These are phyloP conservation scores for Didymosphaeria variabile DNA, from an alignment of 2,329 filamentous ascomycete species.

Conservation along the genomic window DNA sequence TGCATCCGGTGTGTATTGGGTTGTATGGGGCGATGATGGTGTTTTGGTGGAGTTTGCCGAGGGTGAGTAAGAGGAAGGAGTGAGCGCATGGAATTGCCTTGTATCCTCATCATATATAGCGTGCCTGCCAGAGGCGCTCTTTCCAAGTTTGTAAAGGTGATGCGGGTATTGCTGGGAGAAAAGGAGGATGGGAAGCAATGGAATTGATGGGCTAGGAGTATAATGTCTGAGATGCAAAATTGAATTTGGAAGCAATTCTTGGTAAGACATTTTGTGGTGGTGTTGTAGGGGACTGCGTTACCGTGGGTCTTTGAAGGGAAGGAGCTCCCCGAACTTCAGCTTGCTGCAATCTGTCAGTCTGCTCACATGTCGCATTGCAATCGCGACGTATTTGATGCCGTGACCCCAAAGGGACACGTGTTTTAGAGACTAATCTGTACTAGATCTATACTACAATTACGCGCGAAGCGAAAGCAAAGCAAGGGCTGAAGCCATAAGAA, in stretches of 20 bases:
- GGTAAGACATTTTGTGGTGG: background rate
- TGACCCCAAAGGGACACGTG: background rate
- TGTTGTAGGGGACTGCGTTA: background rate
- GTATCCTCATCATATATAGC: too few species aligned
- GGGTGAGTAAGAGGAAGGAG: conserved; percentile 66
- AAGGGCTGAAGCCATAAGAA: background rate
- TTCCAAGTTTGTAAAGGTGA: background rate
- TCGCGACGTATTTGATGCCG: too few species aligned
- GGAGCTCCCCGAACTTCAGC: background rate
- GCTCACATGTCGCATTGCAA: too few species aligned
- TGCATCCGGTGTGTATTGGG: conserved; percentile 72
- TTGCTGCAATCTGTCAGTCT: too few species aligned
- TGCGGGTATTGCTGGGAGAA: background rate
- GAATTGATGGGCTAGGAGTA: background rate
- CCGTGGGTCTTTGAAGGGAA: background rate
- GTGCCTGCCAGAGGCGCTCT: too few species aligned
- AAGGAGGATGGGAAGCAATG: background rate
- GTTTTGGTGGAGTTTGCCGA: conserved; percentile 71
- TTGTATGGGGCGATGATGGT: conserved; percentile 71
- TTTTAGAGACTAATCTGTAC: background rate
- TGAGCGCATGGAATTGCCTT: conserved; percentile 43
- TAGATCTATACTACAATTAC: background rate
- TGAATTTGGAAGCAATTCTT: background rate
- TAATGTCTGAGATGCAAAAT: background rate
- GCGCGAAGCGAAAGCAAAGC: too few species aligned